Evolutionary conservation across 495 filamentous ascomycete genomes (phyloP).

Genomic region (Penicillium nucicola): DNA sequence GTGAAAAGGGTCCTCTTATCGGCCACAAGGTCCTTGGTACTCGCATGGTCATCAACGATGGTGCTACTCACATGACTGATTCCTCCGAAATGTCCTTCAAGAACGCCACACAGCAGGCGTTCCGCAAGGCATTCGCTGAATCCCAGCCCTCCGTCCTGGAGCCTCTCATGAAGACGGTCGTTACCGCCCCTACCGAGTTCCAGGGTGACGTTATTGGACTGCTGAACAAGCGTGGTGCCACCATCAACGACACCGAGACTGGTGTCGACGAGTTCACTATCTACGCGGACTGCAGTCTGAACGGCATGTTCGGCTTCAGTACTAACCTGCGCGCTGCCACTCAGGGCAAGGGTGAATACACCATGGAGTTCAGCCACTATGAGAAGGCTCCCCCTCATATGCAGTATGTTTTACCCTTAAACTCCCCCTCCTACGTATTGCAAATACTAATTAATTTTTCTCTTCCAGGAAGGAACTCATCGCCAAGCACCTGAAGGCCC

Average conservation of each 20-base stretch:
- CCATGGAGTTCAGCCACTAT: constrained; percentile 99
- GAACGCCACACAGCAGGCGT: constrained; percentile 91
- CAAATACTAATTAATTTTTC: constrained; percentile 8
- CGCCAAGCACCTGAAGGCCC: constrained; percentile 81
- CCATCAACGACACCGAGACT: constrained; percentile 94
- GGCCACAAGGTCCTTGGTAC: constrained; percentile 92
- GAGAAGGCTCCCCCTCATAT: constrained; percentile 79
- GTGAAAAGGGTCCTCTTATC: constrained; percentile 85
- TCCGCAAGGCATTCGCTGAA: constrained; percentile 87
- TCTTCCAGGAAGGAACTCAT: constrained; percentile 77
- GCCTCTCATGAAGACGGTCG: constrained; percentile 96
- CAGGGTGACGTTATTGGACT: constrained; percentile 93
- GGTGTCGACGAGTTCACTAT: constrained; percentile 95
- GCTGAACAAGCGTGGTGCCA: constrained; percentile 94
- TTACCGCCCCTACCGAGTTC: constrained; percentile 95
- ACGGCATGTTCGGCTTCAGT: constrained; percentile 97
- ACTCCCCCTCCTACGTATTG: not conserved
- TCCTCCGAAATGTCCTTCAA: constrained; percentile 99
- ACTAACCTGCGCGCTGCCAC: constrained; percentile 86
- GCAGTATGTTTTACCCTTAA: constrained; percentile 61
- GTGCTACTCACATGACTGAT: constrained; percentile 96
- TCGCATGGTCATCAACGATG: constrained; percentile 91
- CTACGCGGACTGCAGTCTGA: constrained; percentile 85
- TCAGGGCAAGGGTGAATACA: constrained; percentile 98
- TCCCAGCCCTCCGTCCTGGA: constrained; percentile 81